These are phyloP conservation scores for Suillus occidentalis DNA, from an alignment of 768 basidiomycete species.

Conservation along the genomic window DNA sequence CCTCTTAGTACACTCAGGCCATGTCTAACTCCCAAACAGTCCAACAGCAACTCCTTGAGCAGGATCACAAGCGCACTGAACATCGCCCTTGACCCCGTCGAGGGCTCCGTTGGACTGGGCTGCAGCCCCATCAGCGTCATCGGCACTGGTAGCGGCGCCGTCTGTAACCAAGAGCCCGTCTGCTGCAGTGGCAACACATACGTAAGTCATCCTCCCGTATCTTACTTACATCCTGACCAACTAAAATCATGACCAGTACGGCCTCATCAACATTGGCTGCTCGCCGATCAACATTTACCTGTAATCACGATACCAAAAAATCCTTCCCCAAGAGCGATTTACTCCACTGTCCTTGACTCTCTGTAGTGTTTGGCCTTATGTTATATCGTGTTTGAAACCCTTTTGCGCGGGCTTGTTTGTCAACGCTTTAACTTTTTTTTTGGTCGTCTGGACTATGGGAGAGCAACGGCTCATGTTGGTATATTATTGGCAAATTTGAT, in stretches of 20 bases:
- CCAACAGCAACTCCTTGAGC: background rate
- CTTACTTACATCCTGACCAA: background rate
- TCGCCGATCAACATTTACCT: conserved; percentile 1
- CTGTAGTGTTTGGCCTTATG: background rate
- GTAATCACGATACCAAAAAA: background rate
- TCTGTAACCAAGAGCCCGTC: conserved; percentile 7
- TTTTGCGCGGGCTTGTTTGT: background rate
- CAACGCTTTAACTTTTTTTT: background rate
- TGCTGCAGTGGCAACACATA: conserved; percentile 12
- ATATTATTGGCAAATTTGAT: no score
- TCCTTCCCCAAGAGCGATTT: background rate
- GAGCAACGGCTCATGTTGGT: no score
- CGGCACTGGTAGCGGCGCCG: conserved; percentile 6
- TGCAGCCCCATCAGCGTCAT: conserved; percentile 9
- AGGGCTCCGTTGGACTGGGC: conserved; percentile 1
- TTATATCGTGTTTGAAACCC: background rate
- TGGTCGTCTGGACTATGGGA: background rate
- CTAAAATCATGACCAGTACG: background rate
- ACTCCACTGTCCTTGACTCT: background rate
- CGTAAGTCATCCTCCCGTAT: background rate
- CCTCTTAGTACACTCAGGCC: background rate
- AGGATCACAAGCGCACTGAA: background rate
- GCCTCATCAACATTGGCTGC: conserved; percentile 4
- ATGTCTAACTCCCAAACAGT: background rate
- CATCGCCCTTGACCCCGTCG: background rate